Base-by-base conservation (phyloP, 805 yeast species). In the Geotrichum ghanense region DNA sequence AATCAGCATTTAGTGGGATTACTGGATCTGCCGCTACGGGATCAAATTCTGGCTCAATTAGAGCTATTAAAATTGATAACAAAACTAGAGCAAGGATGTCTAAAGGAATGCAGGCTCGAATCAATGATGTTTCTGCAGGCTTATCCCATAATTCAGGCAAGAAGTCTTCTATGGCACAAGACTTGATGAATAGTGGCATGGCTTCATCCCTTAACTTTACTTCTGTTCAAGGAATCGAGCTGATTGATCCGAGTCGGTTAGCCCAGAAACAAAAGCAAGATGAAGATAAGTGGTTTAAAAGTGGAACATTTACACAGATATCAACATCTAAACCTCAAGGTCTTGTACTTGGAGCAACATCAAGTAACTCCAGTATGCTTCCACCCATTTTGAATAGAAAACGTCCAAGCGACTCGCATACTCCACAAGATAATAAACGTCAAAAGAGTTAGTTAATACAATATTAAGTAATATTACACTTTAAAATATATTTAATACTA, bases 21-120 rank as follows among this genome's bases (percentile, higher is more conserved):
- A 17, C 63, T 63, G 12, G 49, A 59, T 1, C 43, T 51, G n/a
- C 51, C 48, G 50, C 53, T 35, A 26, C 49, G 24, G 48, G 57
- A 14, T 39, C 50, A 16, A 41, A 50, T 55, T 59, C 49, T 56
- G 66, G 19, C 46, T 12, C 42, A 20, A 39, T 39, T n/a, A 39
- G 42, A n/a, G 23, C 57, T 3, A 50, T 60, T 3, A 54, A 57
- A 3, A 56, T 66, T 16, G 73, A 70, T 52, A 59, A 63, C 1
- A 73, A 73, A 43, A 78, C 78, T 21, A 68, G 63, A 46, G 81
- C 86, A 2, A 73, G 74, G 51, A 61, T 83, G 67, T 71, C 83
- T 1, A 83, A 83, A 60, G 66, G 70, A 1, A 75, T 81, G 82
- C 71, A 71, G 48, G 56, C 60, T 16, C 67, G 87, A 4, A 25